Conservation (phyloP, 164 flowering plant genomes). For the Brasenia schreberi region DNA sequence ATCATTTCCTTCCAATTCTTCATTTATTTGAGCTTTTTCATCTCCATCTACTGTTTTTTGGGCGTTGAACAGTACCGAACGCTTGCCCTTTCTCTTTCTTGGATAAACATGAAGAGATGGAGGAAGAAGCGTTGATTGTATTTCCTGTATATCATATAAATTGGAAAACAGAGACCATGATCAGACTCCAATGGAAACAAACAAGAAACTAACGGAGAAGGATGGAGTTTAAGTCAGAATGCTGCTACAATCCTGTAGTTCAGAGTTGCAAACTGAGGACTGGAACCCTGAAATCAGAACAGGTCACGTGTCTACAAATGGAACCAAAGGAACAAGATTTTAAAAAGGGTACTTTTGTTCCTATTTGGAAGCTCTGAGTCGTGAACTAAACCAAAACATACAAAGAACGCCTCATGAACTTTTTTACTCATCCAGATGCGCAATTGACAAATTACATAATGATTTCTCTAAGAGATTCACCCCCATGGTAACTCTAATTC, state of each 20-base stretch:
- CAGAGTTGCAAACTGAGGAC: not conserved
- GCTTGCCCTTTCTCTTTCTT: constrained; percentile 20
- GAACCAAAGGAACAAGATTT: too few species aligned
- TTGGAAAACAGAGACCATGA: not conserved
- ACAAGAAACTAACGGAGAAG: not conserved
- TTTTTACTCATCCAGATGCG: too few species aligned
- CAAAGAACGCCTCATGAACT: too few species aligned
- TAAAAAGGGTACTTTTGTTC: too few species aligned
- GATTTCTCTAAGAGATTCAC: not conserved
- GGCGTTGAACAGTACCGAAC: constrained; percentile 6
- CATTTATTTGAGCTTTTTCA: not conserved
- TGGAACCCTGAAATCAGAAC: not conserved
- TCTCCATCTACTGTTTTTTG: not conserved
- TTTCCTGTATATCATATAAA: constrained; percentile 33
- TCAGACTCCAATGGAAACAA: not conserved
- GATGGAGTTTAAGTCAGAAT: not conserved
- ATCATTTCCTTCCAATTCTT: not conserved
- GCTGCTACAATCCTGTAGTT: not conserved
- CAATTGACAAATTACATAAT: not conserved
- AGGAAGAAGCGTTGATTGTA: constrained; percentile 62
- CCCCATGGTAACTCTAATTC: not conserved
- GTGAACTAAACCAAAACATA: not conserved
- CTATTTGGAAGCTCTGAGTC: not conserved
- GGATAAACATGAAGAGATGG: constrained; percentile 48
- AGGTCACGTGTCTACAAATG: too few species aligned